Evolutionary conservation across 345 rosid genomes (phyloP), one percentile per base, ranked within the genome.

Genomic region (Bretschneidera sinensis): DNA sequence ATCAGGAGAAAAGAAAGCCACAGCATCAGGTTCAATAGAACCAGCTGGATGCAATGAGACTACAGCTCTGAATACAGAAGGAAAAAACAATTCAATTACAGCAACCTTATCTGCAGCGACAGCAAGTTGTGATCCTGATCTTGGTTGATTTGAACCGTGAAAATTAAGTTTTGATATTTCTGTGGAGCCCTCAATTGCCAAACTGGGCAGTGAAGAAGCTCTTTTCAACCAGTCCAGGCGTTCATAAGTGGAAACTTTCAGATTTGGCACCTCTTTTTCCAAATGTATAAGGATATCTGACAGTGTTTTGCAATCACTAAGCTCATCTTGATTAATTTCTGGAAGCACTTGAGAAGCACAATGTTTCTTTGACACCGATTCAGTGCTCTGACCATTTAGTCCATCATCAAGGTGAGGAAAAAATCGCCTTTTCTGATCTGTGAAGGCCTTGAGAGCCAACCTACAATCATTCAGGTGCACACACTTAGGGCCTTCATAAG

Each of bases 1-100:
- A 71, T 94, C 96, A 0, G 96, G 89, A 50, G 99, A 94, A 81
- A 89, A 94, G 86, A 94, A 90, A 8, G 96, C 95, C 56, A 86
- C 90, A 9, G 97, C 86, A 84, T 90, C 96, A 11, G 97, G 96
- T 55, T 90, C 87, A 43, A 74, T 67, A 45, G 95, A 86, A 80
- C 96, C 97, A 54, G 89, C 96, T 22, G 99, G 99, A 81, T 88
- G 92, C 75, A 94, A 71, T 2, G 96, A 90, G 43, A 90, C 79
- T 48, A 86, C 23, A 59, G 88, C 96, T 80, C 97, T 83, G 79
- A 94, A 87, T 45, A 84, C 75, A 14, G 85, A 81, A 17, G 99
- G 92, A 72, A 78, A 73, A 21, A 77, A 65, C 74, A 92, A 62
- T 62, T 92, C 99, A 23, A 94, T 74, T 13, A 94, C 83, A 16